A percentile compares a stretch with the other conserved stretches of the same genome.
Evolutionary conservation across 805 yeast genomes (phyloP).

Genomic region (Blastobotrys terrestris): DNA sequence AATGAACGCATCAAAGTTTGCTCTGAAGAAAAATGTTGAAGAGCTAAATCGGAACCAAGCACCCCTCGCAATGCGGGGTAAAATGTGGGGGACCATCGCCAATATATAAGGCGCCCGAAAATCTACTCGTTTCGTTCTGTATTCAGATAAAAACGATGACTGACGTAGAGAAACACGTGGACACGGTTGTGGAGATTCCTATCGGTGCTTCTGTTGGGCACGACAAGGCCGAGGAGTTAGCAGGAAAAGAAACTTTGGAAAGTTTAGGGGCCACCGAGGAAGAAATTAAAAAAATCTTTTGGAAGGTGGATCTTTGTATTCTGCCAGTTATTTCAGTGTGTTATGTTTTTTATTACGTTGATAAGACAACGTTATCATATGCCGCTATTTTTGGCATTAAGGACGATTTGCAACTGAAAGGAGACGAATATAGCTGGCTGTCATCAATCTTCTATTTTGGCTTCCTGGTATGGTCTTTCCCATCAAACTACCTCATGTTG

Average conservation of each 20-base stretch:
- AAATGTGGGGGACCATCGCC: not conserved
- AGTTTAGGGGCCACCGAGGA: not conserved
- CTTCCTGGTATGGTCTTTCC: slow-evolving; percentile 42
- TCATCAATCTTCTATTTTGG: slow-evolving; percentile 43
- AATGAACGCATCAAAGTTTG: no score
- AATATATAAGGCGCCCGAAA: no score
- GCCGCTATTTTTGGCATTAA: slow-evolving; percentile 48
- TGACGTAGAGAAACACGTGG: not conserved
- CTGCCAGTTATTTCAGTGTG: slow-evolving; percentile 14
- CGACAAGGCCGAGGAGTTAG: not conserved
- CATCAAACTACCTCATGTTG: slow-evolving; percentile 36
- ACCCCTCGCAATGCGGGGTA: not conserved
- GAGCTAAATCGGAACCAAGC: no score
- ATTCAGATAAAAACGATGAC: not conserved
- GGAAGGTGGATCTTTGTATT: slow-evolving; percentile 14
- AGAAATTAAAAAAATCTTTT: slow-evolving; percentile 8
- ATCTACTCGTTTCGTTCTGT: not conserved
- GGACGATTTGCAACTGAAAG: slow-evolving; percentile 36
- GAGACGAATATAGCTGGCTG: slow-evolving; percentile 39
- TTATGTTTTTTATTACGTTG: slow-evolving; percentile 26
- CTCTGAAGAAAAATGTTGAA: no score
- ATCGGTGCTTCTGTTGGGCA: not conserved
- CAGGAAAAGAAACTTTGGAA: not conserved
- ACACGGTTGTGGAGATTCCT: not conserved
- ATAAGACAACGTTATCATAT: slow-evolving; percentile 46